Evolutionary conservation across 2,329 filamentous ascomycete species (phyloP).

Genomic region (Fusarium coicis): DNA sequence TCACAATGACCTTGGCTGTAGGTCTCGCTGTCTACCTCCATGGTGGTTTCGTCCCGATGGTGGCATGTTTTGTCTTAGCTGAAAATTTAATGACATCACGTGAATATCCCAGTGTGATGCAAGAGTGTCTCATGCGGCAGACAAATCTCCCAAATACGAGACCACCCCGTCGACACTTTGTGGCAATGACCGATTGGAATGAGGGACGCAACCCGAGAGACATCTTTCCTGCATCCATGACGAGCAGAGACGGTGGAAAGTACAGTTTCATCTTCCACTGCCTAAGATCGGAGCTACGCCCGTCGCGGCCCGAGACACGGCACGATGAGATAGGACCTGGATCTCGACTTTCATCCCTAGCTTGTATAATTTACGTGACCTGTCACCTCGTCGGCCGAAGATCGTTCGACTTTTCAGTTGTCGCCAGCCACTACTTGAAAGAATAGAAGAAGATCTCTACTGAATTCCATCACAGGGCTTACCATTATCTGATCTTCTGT

Average conservation of each 20-base stretch:
- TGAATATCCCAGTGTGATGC: fast-evolving
- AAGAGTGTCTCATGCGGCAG: not conserved
- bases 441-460: not conserved
- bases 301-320: not conserved
- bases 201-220: fast-evolving
- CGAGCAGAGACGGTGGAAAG: fast-evolving
- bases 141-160: not conserved
- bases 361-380: fast-evolving
- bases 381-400: not conserved
- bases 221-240: not conserved
- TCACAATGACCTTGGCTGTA: fast-evolving
- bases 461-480: fast-evolving
- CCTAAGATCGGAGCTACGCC: too few species aligned
- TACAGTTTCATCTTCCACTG: fast-evolving
- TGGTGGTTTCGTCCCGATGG: not conserved
- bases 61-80: not conserved
- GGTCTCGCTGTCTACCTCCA: fast-evolving
- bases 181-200: fast-evolving
- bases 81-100: not conserved
- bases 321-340: not conserved
- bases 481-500: fast-evolving
- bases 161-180: fast-evolving
- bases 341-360: not conserved
- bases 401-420: too few species aligned
- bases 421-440: too few species aligned